Conservation (phyloP, 805 yeast species). For the Candida morakotiae region DNA sequence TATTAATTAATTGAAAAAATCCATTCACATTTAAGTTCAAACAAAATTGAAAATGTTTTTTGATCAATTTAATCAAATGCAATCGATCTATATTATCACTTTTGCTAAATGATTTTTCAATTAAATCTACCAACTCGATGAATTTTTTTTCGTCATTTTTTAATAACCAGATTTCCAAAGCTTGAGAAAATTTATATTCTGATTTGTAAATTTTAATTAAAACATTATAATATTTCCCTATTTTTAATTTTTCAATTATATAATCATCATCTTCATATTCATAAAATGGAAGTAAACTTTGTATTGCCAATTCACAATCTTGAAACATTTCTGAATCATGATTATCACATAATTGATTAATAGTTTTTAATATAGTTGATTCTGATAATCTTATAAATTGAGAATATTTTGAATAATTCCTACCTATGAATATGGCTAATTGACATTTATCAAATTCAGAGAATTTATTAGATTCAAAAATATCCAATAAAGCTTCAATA, state of each 20-base stretch:
- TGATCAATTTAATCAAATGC: constrained; percentile 19
- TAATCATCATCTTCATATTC: constrained; percentile 31
- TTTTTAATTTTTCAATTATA: constrained; percentile 47
- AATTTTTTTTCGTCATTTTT: constrained; percentile 5
- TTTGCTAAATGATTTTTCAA: constrained; percentile 21
- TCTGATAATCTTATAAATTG: constrained; percentile 79
- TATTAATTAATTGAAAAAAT: constrained; percentile 34
- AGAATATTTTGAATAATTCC: constrained; percentile 78
- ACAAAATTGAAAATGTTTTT: constrained; percentile 20
- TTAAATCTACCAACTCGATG: constrained; percentile 12
- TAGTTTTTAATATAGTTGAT: constrained; percentile 38
- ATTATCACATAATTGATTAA: constrained; percentile 41
- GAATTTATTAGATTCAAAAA: constrained; percentile 38
- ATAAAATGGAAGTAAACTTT: constrained; percentile 63
- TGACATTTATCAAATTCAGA: constrained; percentile 21
- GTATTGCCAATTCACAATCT: constrained; percentile 75
- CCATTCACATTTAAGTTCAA: constrained; percentile 22
- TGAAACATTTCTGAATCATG: neutral
- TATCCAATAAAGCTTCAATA: constrained; percentile 64
- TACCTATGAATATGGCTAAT: constrained; percentile 67
- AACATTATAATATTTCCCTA: constrained; percentile 55
- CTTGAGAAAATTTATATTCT: constrained; percentile 49
- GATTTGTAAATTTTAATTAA: constrained; percentile 53
- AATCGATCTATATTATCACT: constrained; percentile 20
- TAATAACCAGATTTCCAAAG: constrained; percentile 41